phyloP scores from a whole-genome alignment of 768 basidiomycete genomes.

The Pleurotus salmoneostramineus region DNA sequence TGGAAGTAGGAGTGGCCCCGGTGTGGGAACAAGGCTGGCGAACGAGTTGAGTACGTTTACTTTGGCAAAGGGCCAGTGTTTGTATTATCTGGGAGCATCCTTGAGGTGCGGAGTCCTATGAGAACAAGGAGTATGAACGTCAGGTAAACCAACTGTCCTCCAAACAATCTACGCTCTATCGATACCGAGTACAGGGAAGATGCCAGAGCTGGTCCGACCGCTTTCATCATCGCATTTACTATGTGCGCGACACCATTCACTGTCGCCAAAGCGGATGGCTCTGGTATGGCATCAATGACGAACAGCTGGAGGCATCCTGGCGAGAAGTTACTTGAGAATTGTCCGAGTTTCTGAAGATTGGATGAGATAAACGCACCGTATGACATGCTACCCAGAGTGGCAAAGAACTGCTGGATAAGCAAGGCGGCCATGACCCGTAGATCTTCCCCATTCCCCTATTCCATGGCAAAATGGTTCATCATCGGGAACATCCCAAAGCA shows the following conservation, averaged over 20 bases:
- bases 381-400: slow-evolving; percentile 23
- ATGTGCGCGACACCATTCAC: slow-evolving; percentile 56
- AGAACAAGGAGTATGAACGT: slow-evolving; percentile 17
- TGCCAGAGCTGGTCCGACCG: slow-evolving; percentile 49
- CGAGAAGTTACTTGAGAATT: slow-evolving; percentile 1
- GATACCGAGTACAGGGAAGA: slow-evolving; percentile 58
- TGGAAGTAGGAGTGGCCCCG: too few species aligned
- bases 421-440: slow-evolving; percentile 24
- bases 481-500: slow-evolving; percentile 30
- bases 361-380: slow-evolving; percentile 26
- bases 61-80: too few species aligned
- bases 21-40: too few species aligned
- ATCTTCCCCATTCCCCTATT: slow-evolving; percentile 25
- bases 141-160: slow-evolving; percentile 41
- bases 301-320: slow-evolving; percentile 45
- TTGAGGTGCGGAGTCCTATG: neutral
- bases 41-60: too few species aligned
- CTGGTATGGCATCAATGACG: slow-evolving; percentile 39
- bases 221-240: slow-evolving; percentile 40
- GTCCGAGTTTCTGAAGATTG: neutral
- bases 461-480: slow-evolving; percentile 25
- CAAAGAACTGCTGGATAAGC: slow-evolving; percentile 25
- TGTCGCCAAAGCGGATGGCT: slow-evolving; percentile 39
- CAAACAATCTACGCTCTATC: slow-evolving; percentile 34
- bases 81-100: neutral